phyloP scores from a whole-genome alignment of 2,329 filamentous ascomycete genomes.

The Pseudonectria buxi region DNA sequence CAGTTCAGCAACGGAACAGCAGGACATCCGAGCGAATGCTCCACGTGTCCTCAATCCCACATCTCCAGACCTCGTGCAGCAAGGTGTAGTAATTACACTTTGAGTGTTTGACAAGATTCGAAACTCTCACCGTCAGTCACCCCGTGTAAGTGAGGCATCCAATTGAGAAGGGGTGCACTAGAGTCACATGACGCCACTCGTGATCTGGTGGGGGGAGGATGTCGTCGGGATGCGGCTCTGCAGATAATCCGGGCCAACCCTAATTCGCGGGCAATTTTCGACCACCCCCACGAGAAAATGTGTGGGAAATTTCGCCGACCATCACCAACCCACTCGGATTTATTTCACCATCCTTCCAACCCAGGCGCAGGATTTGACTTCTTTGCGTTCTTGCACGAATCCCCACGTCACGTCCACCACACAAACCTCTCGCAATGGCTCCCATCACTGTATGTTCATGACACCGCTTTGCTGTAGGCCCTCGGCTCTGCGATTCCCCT shows the following conservation, averaged over 20 bases:
- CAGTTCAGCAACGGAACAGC: too few relatives aligned
- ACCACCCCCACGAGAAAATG: slow-evolving; percentile 22
- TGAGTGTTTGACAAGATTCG: too few relatives aligned
- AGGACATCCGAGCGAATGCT: too few relatives aligned
- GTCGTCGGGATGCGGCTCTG: too few relatives aligned
- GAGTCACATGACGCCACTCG: slow-evolving; percentile 1
- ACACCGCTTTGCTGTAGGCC: slow-evolving; percentile 92
- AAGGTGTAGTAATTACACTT: too few relatives aligned
- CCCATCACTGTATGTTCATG: slow-evolving; percentile 77
- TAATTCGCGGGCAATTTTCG: slow-evolving; percentile 24
- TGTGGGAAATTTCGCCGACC: slow-evolving; percentile 9
- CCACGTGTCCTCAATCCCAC: too few relatives aligned
- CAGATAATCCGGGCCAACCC: slow-evolving; percentile 25
- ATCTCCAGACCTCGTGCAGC: too few relatives aligned
- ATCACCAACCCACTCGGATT: slow-evolving; percentile 7
- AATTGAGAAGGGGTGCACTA: too few relatives aligned
- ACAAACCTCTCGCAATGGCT: slow-evolving; percentile 63
- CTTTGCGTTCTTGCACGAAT: slow-evolving; percentile 43
- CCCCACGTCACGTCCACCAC: slow-evolving; percentile 23
- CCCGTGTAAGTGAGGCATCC: background rate
- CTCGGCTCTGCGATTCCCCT: slow-evolving; percentile 18
- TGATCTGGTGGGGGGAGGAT: slow-evolving; percentile 1
- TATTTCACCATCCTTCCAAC: slow-evolving; percentile 9
- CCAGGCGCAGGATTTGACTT: slow-evolving; percentile 76
- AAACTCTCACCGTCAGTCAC: too few relatives aligned